A percentile compares a stretch with the other conserved stretches of the same genome.
These are phyloP conservation scores for Trypanosoma congolense DNA, from an alignment of 208 protist genomes.

Conservation along the genomic window DNA sequence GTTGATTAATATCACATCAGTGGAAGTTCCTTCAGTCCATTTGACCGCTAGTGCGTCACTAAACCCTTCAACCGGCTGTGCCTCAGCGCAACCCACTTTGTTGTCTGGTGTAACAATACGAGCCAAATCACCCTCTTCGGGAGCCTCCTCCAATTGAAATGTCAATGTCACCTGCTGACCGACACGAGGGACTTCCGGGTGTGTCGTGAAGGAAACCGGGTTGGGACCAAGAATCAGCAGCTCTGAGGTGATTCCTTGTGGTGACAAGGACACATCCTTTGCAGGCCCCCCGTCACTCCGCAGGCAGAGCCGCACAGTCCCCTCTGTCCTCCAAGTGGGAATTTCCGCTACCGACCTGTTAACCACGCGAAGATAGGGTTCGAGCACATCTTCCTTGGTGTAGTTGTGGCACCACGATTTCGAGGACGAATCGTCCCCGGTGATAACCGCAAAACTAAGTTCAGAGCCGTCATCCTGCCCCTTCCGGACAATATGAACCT, in stretches of 20 bases:
- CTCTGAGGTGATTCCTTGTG: conserved; percentile 26
- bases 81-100: conserved; percentile 41
- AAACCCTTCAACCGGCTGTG: conserved; percentile 36
- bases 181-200: conserved; percentile 68
- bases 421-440: conserved; percentile 15
- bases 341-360: conserved; percentile 43
- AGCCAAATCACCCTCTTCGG: conserved; percentile 47
- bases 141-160: conserved; percentile 47
- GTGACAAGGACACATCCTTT: conserved; percentile 49
- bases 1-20: neutral
- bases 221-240: conserved; percentile 45
- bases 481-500: conserved; percentile 51
- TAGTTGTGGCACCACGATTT: conserved; percentile 89
- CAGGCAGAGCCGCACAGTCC: conserved; percentile 59
- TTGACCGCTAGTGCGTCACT: conserved; percentile 34
- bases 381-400: conserved; percentile 42
- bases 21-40: neutral
- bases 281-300: conserved; percentile 29
- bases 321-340: conserved; percentile 61
- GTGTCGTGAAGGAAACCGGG: conserved; percentile 54
- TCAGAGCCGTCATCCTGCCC: conserved; percentile 10
- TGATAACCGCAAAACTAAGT: conserved; percentile 39
- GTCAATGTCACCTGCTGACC: conserved; percentile 83
- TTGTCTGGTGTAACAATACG: conserved; percentile 34
- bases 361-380: conserved; percentile 50